Evolutionary conservation across 768 basidiomycete genomes (phyloP).

Genomic region (Ramaria sp.): DNA sequence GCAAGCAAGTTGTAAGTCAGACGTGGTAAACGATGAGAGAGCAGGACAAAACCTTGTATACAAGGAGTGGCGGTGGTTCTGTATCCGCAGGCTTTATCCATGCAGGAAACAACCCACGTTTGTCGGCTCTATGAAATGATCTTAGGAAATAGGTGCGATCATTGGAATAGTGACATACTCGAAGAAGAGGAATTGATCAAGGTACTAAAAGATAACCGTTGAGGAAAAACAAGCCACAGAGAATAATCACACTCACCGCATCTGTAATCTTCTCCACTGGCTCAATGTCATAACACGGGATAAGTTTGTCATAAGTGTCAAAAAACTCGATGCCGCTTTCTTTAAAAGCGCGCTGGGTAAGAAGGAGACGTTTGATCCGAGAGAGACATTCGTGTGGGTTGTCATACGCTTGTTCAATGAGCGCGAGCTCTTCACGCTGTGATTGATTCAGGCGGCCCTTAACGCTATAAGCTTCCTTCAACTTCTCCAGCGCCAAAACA

Average conservation of each 20-base stretch:
- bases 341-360: constrained; percentile 98
- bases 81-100: constrained; percentile 99
- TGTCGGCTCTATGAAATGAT: constrained; percentile 59
- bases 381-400: constrained; percentile 98
- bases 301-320: constrained; percentile 96
- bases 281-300: constrained; percentile 98
- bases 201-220: constrained; percentile 41
- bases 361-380: constrained; percentile 91
- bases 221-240: constrained; percentile 10
- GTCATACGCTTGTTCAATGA: constrained; percentile 98
- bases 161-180: constrained; percentile 36
- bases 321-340: constrained; percentile 96
- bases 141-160: not conserved
- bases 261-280: constrained; percentile 99
- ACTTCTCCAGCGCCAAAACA: constrained; percentile 91
- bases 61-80: constrained; percentile 91
- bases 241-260: constrained; percentile 44
- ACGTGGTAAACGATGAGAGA: not conserved
- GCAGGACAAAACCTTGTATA: constrained; percentile 60
- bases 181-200: constrained; percentile 98
- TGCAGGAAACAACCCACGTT: constrained; percentile 93
- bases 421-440: constrained; percentile 93
- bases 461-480: constrained; percentile 98
- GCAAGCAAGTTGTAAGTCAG: not conserved
- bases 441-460: constrained; percentile 97